These are phyloP conservation scores for Hamigera avellanea DNA, from an alignment of 495 filamentous ascomycete species.

Conservation along the genomic window DNA sequence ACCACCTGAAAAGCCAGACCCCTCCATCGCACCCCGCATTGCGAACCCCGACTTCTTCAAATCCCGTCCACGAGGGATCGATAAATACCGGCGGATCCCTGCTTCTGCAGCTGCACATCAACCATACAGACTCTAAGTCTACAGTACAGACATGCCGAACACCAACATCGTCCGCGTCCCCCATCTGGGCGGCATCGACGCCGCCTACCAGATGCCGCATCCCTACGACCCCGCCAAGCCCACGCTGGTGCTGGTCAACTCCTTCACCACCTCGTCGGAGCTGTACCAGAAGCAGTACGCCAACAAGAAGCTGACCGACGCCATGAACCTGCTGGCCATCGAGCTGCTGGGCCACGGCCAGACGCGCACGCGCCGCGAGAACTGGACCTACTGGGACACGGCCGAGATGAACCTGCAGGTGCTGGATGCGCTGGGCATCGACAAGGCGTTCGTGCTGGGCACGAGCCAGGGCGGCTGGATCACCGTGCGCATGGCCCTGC, in stretches of 20 bases:
- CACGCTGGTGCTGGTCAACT: constrained; percentile 26
- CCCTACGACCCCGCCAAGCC: constrained; percentile 24
- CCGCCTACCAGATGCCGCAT: constrained; percentile 20
- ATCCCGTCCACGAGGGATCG: too few relatives aligned
- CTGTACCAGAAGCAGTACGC: constrained; percentile 20
- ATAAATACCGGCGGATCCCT: too few relatives aligned
- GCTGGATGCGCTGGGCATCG: constrained; percentile 39
- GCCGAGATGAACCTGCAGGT: constrained; percentile 39
- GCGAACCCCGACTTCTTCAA: too few relatives aligned
- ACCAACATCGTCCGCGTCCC: constrained; percentile 19
- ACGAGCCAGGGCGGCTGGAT: constrained; percentile 57
- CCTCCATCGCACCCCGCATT: too few relatives aligned
- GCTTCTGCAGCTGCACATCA: too few relatives aligned
- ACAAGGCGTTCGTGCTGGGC: constrained; percentile 45
- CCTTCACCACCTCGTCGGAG: constrained; percentile 23
- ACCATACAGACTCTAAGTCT: too few relatives aligned
- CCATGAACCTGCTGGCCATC: constrained; percentile 37
- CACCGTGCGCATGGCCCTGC: constrained; percentile 43
- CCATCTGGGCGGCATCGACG: constrained; percentile 25
- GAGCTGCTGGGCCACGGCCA: constrained; percentile 41
- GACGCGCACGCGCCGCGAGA: constrained; percentile 26
- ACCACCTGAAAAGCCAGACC: too few relatives aligned
- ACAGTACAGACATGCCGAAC: constrained; percentile 11
- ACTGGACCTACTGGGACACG: constrained; percentile 43
- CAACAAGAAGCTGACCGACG: constrained; percentile 10